These are phyloP conservation scores for Mycena rebaudengoi DNA, from an alignment of 768 basidiomycete genomes.

Conservation along the genomic window DNA sequence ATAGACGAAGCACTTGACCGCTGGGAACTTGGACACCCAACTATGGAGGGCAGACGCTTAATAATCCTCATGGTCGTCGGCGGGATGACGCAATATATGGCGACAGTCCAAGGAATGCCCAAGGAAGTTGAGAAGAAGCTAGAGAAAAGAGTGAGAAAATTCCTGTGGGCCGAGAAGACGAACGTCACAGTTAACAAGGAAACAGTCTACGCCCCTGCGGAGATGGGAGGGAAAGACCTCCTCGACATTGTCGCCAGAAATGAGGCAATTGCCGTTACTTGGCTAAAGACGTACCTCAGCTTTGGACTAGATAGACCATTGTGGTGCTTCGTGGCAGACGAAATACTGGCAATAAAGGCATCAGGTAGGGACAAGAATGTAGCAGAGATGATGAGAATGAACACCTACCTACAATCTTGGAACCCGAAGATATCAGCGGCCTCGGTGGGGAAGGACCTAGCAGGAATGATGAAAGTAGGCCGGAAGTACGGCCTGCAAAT, in stretches of 20 bases:
- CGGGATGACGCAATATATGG: slow-evolving; percentile 23
- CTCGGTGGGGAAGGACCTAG: neutral
- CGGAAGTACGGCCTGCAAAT: neutral
- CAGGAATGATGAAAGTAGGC: neutral
- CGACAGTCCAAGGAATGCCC: no score
- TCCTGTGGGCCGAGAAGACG: neutral
- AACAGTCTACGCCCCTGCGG: neutral
- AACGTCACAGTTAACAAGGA: neutral
- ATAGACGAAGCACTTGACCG: neutral
- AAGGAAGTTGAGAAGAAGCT: no score
- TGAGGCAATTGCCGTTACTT: no score
- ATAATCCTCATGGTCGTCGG: slow-evolving; percentile 18
- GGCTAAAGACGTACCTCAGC: no score
- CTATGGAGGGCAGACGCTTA: slow-evolving; percentile 9
- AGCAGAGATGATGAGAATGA: no score
- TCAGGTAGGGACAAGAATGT: no score
- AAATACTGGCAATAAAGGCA: no score
- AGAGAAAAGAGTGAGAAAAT: no score
- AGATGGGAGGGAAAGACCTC: no score
- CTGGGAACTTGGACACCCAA: slow-evolving; percentile 18
- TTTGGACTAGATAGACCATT: no score
- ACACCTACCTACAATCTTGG: neutral
- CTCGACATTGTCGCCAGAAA: no score
- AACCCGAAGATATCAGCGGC: neutral
- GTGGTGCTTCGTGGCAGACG: no score